Base-by-base conservation (phyloP, 257 asterid species). In the Linaria vulgaris region DNA sequence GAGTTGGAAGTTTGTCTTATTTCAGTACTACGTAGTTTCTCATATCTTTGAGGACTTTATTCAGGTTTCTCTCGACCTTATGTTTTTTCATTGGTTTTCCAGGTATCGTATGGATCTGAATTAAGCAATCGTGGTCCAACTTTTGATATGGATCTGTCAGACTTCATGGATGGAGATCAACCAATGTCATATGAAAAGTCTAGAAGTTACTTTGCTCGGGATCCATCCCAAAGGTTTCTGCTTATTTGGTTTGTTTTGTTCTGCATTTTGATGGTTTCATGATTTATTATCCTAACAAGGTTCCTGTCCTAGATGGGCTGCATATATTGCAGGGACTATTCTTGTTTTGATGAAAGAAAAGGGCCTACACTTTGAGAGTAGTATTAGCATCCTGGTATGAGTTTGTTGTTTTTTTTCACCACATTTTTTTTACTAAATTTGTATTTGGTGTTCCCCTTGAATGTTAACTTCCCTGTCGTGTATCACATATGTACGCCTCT, bases 41-140 rank as follows among this genome's bases (percentile, higher is more conserved):
- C 41, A 34, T 30, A 14, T 63, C 38, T 56, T 31, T 44, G 60
- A 41, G 27, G 58, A 19, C n/a, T 27, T 22, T 43, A 49, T 46
- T 59, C 15, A 24, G 1, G 14, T 61, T n/a, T 58, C 57, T 37
- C 14, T 10, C 50, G 11, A 54, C 17, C 16, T n/a, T 43, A 22
- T 13, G 38, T 44, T 9, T 46, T 4, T 21, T 51, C 57, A 53
- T 74, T 63, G 71, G 14, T 59, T 71, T 31, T 74, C 57, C 67
- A 94, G 99, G 99, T 94, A 69, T 94, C 99, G 31, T 94, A 83
- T 71, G 97, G 99, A 66, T 88, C 99, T 66, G 99, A 94, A 65
- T 67, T 94, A 66, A 88, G 99, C 80, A 94, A 94, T 64, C 97
- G 99, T 27, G 96, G 99, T 63, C 99, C 99, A 46, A 94, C 99